These are phyloP conservation scores for Pestalotiopsis sp. DNA, from an alignment of 2,329 filamentous ascomycete genomes.

Conservation along the genomic window DNA sequence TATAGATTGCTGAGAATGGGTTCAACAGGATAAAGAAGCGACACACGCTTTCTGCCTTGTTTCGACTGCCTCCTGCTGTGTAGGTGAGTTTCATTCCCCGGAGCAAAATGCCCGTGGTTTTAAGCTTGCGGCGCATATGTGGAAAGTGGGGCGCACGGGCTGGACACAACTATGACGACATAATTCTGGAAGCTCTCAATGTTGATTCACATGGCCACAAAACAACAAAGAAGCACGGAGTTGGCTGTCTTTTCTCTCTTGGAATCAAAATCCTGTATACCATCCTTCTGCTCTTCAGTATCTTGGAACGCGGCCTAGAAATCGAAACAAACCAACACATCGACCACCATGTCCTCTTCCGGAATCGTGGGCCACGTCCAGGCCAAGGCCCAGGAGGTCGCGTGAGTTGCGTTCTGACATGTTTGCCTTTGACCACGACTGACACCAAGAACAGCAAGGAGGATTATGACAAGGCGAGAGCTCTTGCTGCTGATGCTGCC, in stretches of 20 bases:
- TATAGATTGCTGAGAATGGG: too few species aligned
- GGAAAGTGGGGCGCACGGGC: background rate
- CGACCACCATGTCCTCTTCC: background rate
- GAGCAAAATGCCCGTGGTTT: background rate
- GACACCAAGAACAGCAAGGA: conserved; percentile 53
- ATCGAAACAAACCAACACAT: background rate
- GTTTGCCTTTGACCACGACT: conserved; percentile 10
- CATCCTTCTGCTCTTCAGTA: too few species aligned
- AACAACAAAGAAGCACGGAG: background rate
- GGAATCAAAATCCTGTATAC: background rate
- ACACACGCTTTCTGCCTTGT: too few species aligned
- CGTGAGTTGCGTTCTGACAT: conserved; percentile 36
- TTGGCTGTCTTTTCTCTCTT: background rate
- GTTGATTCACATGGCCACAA: conserved; percentile 3
- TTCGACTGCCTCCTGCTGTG: too few species aligned
- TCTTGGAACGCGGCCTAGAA: background rate
- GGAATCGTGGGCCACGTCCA: conserved; percentile 33
- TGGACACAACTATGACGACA: conserved; percentile 1
- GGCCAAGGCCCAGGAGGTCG: conserved; percentile 51
- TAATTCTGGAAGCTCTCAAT: conserved; percentile 5
- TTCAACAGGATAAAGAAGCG: too few species aligned
- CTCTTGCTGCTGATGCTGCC: conserved; percentile 68
- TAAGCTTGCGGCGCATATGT: background rate
- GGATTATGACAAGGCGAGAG: conserved; percentile 69
- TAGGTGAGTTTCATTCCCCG: background rate